Conservation (phyloP, 1,284 basidiomycete species). For the Ceratobasidium sp. region DNA sequence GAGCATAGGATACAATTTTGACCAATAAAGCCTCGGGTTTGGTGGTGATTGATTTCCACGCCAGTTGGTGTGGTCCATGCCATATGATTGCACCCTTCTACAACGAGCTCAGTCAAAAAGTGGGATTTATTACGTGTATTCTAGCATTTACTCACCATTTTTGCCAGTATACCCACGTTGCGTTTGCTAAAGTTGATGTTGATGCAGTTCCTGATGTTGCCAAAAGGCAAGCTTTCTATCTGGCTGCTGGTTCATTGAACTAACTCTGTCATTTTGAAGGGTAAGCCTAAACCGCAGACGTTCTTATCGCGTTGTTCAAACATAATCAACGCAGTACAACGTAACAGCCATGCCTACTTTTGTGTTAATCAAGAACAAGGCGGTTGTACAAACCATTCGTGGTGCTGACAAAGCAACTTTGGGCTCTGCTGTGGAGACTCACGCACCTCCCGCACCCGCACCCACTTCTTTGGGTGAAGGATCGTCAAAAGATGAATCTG, state of each 20-base stretch:
- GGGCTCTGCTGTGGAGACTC: constrained; percentile 44
- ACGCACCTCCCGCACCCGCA: constrained; percentile 42
- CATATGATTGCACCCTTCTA: constrained; percentile 44
- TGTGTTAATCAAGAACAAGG: constrained; percentile 48
- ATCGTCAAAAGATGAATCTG: constrained; percentile 21
- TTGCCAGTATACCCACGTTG: constrained; percentile 42
- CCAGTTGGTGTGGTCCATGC: constrained; percentile 47
- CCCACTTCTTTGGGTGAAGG: constrained; percentile 2
- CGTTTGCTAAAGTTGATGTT: constrained; percentile 49
- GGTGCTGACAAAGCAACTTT: constrained; percentile 45
- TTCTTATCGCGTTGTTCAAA: not conserved
- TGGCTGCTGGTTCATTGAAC: not conserved
- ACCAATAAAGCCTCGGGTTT: constrained; percentile 38
- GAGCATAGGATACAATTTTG: constrained; percentile 19
- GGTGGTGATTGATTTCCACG: constrained; percentile 47
- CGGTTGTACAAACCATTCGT: constrained; percentile 46
- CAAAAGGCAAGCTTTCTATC: constrained; percentile 44
- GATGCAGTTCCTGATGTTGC: constrained; percentile 46
- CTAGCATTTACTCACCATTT: constrained; percentile 1
- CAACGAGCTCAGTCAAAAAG: constrained; percentile 41
- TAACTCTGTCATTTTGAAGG: not conserved
- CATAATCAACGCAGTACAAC: constrained; percentile 20
- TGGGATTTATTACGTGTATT: not conserved
- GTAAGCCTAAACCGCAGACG: not conserved
- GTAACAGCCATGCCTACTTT: constrained; percentile 50